A percentile compares a stretch with the other conserved stretches of the same genome.
Evolutionary conservation across 495 filamentous ascomycete species (phyloP).

Genomic region (Elasticomyces elasticus): DNA sequence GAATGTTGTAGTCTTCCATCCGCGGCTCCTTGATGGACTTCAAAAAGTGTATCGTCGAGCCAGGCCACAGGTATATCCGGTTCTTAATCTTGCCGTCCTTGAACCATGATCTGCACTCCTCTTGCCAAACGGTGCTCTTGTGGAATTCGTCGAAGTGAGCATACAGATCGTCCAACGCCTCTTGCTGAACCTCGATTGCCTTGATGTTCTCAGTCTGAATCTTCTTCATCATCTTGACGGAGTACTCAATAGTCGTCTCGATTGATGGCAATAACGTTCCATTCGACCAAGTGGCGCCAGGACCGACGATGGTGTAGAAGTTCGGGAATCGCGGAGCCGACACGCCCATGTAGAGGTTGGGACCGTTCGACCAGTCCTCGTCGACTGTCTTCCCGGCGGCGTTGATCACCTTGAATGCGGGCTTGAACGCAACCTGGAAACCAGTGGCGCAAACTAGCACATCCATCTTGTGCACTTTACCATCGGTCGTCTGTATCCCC

Average conservation of each 20-base stretch:
- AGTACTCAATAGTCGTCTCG: constrained; percentile 25
- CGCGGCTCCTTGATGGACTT: constrained; percentile 25
- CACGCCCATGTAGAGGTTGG: constrained; percentile 26
- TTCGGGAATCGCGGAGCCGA: constrained; percentile 24
- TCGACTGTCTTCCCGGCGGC: constrained; percentile 19
- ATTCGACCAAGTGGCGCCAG: constrained; percentile 12
- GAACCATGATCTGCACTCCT: constrained; percentile 21
- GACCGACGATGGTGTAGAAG: constrained; percentile 26
- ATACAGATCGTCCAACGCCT: constrained; percentile 17
- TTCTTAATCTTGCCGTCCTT: constrained; percentile 33
- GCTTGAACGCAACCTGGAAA: constrained; percentile 18
- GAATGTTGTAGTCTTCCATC: constrained; percentile 30
- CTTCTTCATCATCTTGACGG: constrained; percentile 19
- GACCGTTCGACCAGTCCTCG: constrained; percentile 25
- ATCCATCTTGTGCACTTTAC: constrained; percentile 25
- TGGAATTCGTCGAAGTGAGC: constrained; percentile 16
- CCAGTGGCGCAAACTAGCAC: constrained; percentile 18
- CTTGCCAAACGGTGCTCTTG: constrained; percentile 16
- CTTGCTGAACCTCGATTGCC: constrained; percentile 15
- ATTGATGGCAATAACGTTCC: constrained; percentile 37
- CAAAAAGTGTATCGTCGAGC: constrained; percentile 27
- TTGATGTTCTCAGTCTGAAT: constrained; percentile 19
- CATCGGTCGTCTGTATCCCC: constrained; percentile 41
- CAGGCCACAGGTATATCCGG: constrained; percentile 32
- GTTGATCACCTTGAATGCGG: constrained; percentile 27